Percentiles rank a stretch among this genome's conserved stretches.
These are phyloP conservation scores for Lophiostoma macrostomum DNA, from an alignment of 495 filamentous ascomycete genomes.

Conservation along the genomic window DNA sequence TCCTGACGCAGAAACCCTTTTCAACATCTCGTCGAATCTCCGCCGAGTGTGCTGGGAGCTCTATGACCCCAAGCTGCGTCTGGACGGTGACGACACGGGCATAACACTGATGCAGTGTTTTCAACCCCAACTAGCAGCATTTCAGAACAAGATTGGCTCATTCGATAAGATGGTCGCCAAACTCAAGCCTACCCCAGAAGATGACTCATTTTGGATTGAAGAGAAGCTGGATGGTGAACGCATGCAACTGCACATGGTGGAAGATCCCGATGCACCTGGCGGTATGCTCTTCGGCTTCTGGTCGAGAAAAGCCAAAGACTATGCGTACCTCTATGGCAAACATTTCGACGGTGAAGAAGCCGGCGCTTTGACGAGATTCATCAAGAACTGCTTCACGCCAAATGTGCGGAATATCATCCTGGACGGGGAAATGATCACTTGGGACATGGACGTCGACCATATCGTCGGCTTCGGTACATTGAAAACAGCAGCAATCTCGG, in stretches of 20 bases:
- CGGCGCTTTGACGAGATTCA: slow-evolving; percentile 73
- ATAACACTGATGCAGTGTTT: slow-evolving; percentile 91
- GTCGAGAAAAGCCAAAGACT: slow-evolving; percentile 96
- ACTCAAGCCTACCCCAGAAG: slow-evolving; percentile 66
- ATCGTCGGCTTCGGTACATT: slow-evolving; percentile 89
- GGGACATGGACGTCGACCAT: slow-evolving; percentile 84
- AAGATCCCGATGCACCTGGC: slow-evolving; percentile 63
- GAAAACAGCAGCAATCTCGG: slow-evolving; percentile 83
- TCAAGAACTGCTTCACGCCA: slow-evolving; percentile 72
- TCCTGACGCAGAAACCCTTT: slow-evolving; percentile 84
- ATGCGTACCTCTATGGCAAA: slow-evolving; percentile 88
- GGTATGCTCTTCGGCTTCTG: slow-evolving; percentile 81
- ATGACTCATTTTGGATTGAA: slow-evolving; percentile 88
- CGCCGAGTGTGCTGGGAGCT: slow-evolving; percentile 95
- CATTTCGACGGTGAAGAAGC: slow-evolving; percentile 74
- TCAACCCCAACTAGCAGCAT: slow-evolving; percentile 93
- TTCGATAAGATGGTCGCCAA: slow-evolving; percentile 77
- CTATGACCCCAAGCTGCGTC: slow-evolving; percentile 67
- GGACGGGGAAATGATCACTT: slow-evolving; percentile 98
- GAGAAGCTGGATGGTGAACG: slow-evolving; percentile 97
- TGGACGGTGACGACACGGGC: slow-evolving; percentile 71
- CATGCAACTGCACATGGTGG: slow-evolving; percentile 92
- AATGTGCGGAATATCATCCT: slow-evolving; percentile 83
- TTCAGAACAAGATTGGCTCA: slow-evolving; percentile 72
- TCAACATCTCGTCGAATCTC: slow-evolving; percentile 86